Base-by-base conservation (phyloP, 495 filamentous ascomycete genomes). In the Aspergillus cristatus region DNA sequence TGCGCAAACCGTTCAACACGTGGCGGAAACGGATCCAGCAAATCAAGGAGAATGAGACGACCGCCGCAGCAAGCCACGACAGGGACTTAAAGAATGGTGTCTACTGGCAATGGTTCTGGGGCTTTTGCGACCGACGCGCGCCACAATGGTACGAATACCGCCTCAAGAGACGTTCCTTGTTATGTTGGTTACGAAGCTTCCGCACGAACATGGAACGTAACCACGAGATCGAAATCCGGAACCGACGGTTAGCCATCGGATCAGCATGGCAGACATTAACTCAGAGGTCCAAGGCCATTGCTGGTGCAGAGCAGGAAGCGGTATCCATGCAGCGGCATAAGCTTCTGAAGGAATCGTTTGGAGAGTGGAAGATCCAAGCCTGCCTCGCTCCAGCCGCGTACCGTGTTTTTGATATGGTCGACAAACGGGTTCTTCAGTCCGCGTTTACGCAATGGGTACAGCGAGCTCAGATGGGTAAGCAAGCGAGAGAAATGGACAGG, bases 81-180 rank as follows among this genome's bases (percentile, higher is more conserved):
- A 49, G 54, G 6, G 72, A 61, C 40, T 38, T 76, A 13, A 57
- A 58, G 20, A 51, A 61, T 34, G 64, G 52, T 15, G 53, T 59
- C 4, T 78, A 72, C 41, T 71, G 65, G 66, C 45, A 63, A 38
- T 81, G 76, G 76, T 72, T 75, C 39, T 75, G 65, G 62, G 47
- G 43, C 14, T 71, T 72, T 32, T 72, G 65, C 30, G 71, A 76
- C 15, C 58, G 62, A 14, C 63, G 69, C 28, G 79, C 78, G 7
- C 71, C 68, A 10, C 57, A 60, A 38, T 74, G 66, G 66, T 68
- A 66, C 41, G 65, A 65, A 5, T 59, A 58, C 45, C 58, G 62
- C 17, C 54, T 68, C 3, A 74, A 74, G 39, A 55, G 60, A 37
- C 66, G 60, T 10, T 58, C 60, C 5, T 48, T 79, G 13, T 48